Conservation (phyloP, 2,329 filamentous ascomycete species). For the Neoascochyta sp. region DNA sequence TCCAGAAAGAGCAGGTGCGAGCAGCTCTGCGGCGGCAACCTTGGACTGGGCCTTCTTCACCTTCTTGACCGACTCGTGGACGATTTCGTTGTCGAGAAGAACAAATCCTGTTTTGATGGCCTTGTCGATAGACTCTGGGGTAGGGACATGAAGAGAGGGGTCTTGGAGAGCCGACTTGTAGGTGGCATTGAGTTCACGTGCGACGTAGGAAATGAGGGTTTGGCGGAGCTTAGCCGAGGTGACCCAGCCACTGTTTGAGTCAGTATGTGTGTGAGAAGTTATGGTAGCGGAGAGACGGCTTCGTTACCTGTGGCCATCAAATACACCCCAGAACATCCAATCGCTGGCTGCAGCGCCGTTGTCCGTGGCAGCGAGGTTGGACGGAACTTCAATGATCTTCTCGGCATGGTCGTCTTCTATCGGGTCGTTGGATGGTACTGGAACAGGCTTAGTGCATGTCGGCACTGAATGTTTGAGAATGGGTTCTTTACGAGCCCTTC, state of each 20-base stretch:
- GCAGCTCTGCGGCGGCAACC: conserved; percentile 81
- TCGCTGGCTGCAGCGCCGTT: conserved; percentile 63
- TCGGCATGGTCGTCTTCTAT: conserved; percentile 98
- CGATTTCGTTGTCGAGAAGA: conserved; percentile 87
- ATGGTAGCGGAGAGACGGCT: not conserved
- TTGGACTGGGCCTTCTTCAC: conserved; percentile 87
- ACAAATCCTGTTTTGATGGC: conserved; percentile 93
- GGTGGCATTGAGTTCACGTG: conserved; percentile 84
- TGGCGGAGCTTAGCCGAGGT: conserved; percentile 95
- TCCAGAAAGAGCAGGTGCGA: conserved; percentile 91
- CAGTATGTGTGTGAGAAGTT: conserved; percentile 4
- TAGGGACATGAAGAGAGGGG: conserved; percentile 59
- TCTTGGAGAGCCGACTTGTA: conserved; percentile 71
- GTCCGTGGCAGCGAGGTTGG: conserved; percentile 53
- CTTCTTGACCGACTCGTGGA: conserved; percentile 86
- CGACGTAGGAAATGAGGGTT: conserved; percentile 86
- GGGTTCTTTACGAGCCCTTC: no score
- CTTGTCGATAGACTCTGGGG: conserved; percentile 75
- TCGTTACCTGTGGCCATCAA: conserved; percentile 84
- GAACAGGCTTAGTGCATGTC: conserved; percentile 1
- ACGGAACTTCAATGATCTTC: conserved; percentile 90
- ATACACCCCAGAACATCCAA: conserved; percentile 99
- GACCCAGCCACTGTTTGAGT: conserved; percentile 74
- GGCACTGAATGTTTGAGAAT: not conserved
- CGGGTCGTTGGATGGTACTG: conserved; percentile 84